These are phyloP conservation scores for Paraphoma sp. DNA, from an alignment of 2,329 filamentous ascomycete genomes.

Conservation along the genomic window DNA sequence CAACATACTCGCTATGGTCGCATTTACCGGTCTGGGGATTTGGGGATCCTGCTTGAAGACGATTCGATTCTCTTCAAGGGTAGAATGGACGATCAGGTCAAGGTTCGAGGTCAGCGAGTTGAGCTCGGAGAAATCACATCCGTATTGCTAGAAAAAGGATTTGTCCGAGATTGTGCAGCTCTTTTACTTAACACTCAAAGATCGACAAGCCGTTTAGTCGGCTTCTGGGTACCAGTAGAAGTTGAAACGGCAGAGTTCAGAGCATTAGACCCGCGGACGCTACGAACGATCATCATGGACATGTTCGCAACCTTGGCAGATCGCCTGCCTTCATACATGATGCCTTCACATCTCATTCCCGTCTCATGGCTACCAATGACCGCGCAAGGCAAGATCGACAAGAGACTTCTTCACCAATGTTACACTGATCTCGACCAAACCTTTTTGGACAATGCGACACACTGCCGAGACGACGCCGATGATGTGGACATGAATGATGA, in stretches of 20 bases:
- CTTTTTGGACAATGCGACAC: conserved; percentile 53
- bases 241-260: conserved; percentile 36
- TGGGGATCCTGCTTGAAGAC: conserved; percentile 79
- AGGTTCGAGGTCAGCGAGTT: conserved; percentile 79
- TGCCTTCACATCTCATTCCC: conserved; percentile 76
- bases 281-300: conserved; percentile 31
- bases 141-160: conserved; percentile 59
- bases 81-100: conserved; percentile 79
- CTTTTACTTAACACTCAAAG: conserved; percentile 60
- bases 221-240: conserved; percentile 69
- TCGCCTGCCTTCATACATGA: conserved; percentile 75
- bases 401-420: conserved; percentile 56
- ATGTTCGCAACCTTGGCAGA: conserved; percentile 64
- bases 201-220: conserved; percentile 63
- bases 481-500: conserved; percentile 54
- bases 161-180: conserved; percentile 68
- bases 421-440: conserved; percentile 57
- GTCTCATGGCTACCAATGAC: conserved; percentile 74
- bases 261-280: conserved; percentile 47
- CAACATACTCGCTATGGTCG: conserved; percentile 72
- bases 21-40: conserved; percentile 82
- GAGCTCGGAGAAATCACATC: conserved; percentile 79
- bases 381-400: conserved; percentile 76
- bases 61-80: conserved; percentile 77
- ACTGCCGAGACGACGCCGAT: conserved; percentile 34